Evolutionary conservation across 768 basidiomycete genomes (phyloP).

Genomic region (Daedalea quercina): DNA sequence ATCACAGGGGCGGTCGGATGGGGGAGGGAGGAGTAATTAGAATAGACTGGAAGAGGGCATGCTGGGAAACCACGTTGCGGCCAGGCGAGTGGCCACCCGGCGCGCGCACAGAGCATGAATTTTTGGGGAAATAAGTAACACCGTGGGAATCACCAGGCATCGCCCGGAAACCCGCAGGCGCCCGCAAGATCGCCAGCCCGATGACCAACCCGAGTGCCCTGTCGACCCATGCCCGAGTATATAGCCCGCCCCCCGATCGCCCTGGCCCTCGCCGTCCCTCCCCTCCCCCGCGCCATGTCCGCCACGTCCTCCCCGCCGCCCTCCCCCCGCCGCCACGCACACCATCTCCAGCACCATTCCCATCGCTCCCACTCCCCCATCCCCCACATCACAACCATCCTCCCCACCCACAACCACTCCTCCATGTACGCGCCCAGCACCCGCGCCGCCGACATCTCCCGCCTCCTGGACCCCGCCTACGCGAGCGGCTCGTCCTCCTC

Average conservation of each 20-base stretch:
- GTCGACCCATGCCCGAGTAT: slow-evolving; percentile 3
- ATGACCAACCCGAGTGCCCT: no score
- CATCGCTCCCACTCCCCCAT: slow-evolving; percentile 20
- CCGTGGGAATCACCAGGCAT: no score
- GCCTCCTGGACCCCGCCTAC: slow-evolving; percentile 61
- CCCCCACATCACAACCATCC: slow-evolving; percentile 19
- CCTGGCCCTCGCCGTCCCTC: neutral
- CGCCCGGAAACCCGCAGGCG: no score
- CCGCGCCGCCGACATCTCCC: slow-evolving; percentile 46
- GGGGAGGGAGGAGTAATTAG: no score
- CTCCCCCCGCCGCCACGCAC: slow-evolving; percentile 10
- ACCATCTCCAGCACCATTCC: slow-evolving; percentile 8
- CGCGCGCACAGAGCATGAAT: no score
- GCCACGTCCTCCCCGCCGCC: slow-evolving; percentile 11
- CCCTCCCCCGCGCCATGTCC: slow-evolving; percentile 15
- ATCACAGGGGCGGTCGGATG: no score
- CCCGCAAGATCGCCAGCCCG: no score
- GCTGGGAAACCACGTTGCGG: no score
- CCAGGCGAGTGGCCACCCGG: no score
- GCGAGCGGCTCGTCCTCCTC: slow-evolving; percentile 25
- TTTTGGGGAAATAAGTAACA: no score
- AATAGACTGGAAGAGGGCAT: no score
- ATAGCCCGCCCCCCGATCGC: slow-evolving; percentile 4
- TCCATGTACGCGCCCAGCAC: slow-evolving; percentile 28
- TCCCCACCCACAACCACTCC: slow-evolving; percentile 14